phyloP scores from a whole-genome alignment of 352 stramenopile species.

The Phytophthora lateralis region DNA sequence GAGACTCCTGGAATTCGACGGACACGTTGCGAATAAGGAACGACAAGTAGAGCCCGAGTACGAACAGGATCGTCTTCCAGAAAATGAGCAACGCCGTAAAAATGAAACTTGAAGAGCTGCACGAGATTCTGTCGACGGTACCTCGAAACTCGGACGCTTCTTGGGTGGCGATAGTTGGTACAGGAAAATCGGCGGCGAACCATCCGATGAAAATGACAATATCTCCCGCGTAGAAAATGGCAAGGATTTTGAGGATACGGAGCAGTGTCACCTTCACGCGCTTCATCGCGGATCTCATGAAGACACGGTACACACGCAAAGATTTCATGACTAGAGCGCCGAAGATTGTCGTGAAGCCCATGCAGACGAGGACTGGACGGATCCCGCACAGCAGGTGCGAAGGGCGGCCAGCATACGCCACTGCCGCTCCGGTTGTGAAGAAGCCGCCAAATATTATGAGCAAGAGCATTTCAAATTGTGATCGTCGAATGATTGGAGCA shows the following conservation, averaged over 20 bases:
- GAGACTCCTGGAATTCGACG: constrained; percentile 59
- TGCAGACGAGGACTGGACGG: constrained; percentile 33
- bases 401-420: constrained; percentile 33
- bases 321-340: constrained; percentile 44
- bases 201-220: constrained; percentile 35
- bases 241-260: constrained; percentile 38
- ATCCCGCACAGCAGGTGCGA: constrained; percentile 23
- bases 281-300: constrained; percentile 44
- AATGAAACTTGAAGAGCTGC: constrained; percentile 44
- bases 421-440: constrained; percentile 23
- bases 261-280: constrained; percentile 27
- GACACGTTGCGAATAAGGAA: constrained; percentile 59
- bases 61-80: constrained; percentile 50
- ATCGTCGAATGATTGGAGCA: constrained; percentile 43
- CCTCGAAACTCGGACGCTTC: constrained; percentile 21
- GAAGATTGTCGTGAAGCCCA: constrained; percentile 45
- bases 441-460: constrained; percentile 41
- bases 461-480: constrained; percentile 43
- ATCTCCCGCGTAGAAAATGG: constrained; percentile 34
- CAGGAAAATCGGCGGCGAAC: constrained; percentile 37
- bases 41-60: constrained; percentile 43
- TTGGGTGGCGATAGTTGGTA: constrained; percentile 12
- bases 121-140: constrained; percentile 22
- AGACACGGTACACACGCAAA: constrained; percentile 54
- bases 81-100: constrained; percentile 51